Conservation (phyloP, 1,284 basidiomycete species). For the Sphaerobolus stellatus region DNA sequence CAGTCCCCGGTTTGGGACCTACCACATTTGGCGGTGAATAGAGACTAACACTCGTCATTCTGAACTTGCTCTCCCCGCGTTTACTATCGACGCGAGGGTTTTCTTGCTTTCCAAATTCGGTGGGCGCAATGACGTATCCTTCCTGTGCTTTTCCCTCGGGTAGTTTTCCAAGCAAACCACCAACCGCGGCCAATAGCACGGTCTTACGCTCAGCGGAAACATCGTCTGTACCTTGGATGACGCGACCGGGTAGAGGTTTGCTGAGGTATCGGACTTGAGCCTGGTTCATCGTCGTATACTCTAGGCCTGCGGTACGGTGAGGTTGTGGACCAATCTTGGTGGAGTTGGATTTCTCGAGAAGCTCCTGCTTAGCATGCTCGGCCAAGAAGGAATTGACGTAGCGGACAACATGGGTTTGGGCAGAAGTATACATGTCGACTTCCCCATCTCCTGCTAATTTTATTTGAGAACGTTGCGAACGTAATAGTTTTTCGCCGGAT, state of each 20-base stretch:
- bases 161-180: conserved; percentile 10
- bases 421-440: conserved; percentile 8
- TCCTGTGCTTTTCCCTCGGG: not conserved
- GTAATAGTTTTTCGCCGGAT: conserved; percentile 17
- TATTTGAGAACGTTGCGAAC: conserved; percentile 27
- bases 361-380: conserved; percentile 13
- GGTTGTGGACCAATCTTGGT: conserved; percentile 60
- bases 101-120: conserved; percentile 19
- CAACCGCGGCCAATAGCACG: conserved; percentile 8
- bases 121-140: conserved; percentile 13
- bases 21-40: conserved; percentile 31
- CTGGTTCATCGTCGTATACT: conserved; percentile 51
- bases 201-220: not conserved
- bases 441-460: conserved; percentile 1
- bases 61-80: conserved; percentile 25
- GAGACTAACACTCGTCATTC: conserved; percentile 27
- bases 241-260: conserved; percentile 56
- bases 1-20: conserved; percentile 17
- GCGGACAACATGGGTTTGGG: conserved; percentile 29
- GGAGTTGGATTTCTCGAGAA: conserved; percentile 26
- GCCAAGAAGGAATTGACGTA: conserved; percentile 16
- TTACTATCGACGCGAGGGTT: conserved; percentile 13
- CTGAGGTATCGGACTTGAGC: conserved; percentile 55
- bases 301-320: conserved; percentile 60
- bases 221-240: conserved; percentile 32